Percentiles rank a stretch among this genome's conserved stretches.
Evolutionary conservation across 2,329 filamentous ascomycete genomes (phyloP).

Genomic region (Paramyrothecium roridum): DNA sequence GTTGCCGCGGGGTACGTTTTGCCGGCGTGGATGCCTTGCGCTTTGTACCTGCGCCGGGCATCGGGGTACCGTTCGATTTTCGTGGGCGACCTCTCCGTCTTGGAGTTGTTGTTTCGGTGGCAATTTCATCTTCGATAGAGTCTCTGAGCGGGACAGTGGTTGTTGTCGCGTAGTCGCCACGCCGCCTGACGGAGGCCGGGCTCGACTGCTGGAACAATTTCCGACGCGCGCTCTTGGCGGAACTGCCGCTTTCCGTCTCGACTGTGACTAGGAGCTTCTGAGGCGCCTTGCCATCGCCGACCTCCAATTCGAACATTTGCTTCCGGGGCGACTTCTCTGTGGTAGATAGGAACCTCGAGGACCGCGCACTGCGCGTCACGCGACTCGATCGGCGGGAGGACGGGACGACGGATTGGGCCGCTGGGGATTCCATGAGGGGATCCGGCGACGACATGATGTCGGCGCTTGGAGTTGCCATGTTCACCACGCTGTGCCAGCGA

Average conservation of each 20-base stretch:
- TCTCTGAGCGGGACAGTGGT: constrained; percentile 51
- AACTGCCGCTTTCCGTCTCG: constrained; percentile 41
- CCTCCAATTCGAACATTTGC: constrained; percentile 55
- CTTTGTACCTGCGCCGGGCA: constrained; percentile 37
- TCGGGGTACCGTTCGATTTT: constrained; percentile 50
- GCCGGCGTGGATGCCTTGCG: constrained; percentile 45
- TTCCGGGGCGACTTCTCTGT: constrained; percentile 45
- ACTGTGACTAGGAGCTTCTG: constrained; percentile 54
- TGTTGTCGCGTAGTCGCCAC: constrained; percentile 38
- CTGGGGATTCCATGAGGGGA: constrained; percentile 39
- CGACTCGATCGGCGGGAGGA: constrained; percentile 29
- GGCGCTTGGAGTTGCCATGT: constrained; percentile 32
- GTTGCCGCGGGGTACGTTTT: constrained; percentile 28
- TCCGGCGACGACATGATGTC: constrained; percentile 50
- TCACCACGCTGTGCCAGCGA: constrained; percentile 32
- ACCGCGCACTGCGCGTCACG: constrained; percentile 41
- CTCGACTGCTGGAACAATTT: constrained; percentile 43
- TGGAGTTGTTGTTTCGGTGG: constrained; percentile 32
- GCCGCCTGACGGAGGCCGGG: constrained; percentile 31
- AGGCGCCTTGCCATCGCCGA: constrained; percentile 46
- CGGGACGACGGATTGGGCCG: constrained; percentile 23
- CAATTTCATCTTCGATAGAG: constrained; percentile 25
- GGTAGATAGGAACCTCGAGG: constrained; percentile 33
- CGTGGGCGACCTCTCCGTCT: constrained; percentile 43
- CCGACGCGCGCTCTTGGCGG: constrained; percentile 30